Base-by-base conservation (phyloP, 768 basidiomycete genomes). In the Lanmaoa rubissima region DNA sequence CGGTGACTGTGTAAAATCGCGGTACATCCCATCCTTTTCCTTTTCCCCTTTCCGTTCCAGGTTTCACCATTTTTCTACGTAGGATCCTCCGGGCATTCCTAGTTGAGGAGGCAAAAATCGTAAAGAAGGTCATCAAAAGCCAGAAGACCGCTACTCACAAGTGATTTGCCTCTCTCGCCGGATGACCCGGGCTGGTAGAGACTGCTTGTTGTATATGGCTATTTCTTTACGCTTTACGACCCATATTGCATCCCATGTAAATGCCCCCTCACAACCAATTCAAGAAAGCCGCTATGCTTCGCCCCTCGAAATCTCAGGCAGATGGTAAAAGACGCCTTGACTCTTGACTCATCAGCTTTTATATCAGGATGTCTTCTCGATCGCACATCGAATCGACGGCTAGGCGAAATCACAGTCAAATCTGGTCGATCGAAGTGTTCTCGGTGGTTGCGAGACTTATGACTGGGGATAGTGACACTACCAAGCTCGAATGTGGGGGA, bases 71-170 rank as follows among this genome's bases (percentile, higher is more conserved):
- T n/a, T 43, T 39, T 40, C 7, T 24, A 8, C 48, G 0, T 61
- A 98, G 97, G 61, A 95, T 99, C 67, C 88, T 98, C 66, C 92
- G 97, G 58, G 94, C 97, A 61, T 99, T 99, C 87, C 78, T 99
- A 58, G 92, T 99, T 40, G 97, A 98, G 82, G 97, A 99, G 81
- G 97, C 97, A 44, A 98, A 98, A 82, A 98, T 99, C 68, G 97
- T 99, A 72, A 99, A 99, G 88, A 89, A 85, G 78, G 96, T 98
- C 66, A 94, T 98, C 83, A 97, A 97, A 82, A 88, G 89, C 71
- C 92, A 84, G 74, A 72, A 67, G 59, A 64, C 68, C 17, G 47
- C 44, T 34, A 11, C 45, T 31, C 69, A 59, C 28, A 72, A 72
- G 63, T 72, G 59, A 68, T 49, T 55, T 12, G 9, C 45, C 21